Conservation (phyloP, 768 basidiomycete species). For the Pilatotrama ljubarskyi region DNA sequence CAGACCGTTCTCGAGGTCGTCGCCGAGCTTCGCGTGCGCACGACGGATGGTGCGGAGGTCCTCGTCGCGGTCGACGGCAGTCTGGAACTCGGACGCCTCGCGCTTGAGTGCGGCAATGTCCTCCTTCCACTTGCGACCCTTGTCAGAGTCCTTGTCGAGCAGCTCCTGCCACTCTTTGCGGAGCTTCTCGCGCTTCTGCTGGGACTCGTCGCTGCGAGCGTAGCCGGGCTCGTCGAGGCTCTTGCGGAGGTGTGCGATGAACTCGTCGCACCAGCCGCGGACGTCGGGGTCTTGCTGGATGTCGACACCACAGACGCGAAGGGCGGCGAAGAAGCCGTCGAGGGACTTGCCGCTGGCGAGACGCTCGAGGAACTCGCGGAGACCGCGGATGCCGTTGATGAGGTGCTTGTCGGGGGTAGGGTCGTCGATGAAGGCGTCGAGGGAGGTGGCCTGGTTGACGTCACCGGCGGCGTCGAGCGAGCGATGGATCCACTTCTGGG, state of each 20-base stretch:
- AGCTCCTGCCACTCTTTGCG: conserved; percentile 51
- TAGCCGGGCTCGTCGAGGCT: conserved; percentile 54
- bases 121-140: conserved; percentile 50
- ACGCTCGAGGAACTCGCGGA: conserved; percentile 50
- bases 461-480: conserved; percentile 51
- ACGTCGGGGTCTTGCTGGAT: conserved; percentile 55
- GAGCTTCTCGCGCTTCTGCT: conserved; percentile 44
- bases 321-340: conserved; percentile 44
- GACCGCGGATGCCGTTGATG: conserved; percentile 46
- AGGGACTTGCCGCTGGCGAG: conserved; percentile 51
- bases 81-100: conserved; percentile 47
- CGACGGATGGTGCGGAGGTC: conserved; percentile 48
- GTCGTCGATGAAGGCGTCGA: conserved; percentile 60
- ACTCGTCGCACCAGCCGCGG: conserved; percentile 55
- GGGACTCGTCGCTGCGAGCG: conserved; percentile 48
- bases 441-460: conserved; percentile 43
- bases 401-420: conserved; percentile 65
- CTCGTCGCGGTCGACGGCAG: conserved; percentile 47
- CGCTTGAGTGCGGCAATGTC: conserved; percentile 47
- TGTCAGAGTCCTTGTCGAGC: conserved; percentile 43
- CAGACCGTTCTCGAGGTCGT: conserved; percentile 49
- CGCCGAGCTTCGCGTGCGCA: conserved; percentile 49
- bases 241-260: conserved; percentile 46
- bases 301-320: conserved; percentile 46
- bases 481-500: conserved; percentile 57